A percentile compares a stretch with the other conserved stretches of the same genome.
These are phyloP conservation scores for Beauveria varroae DNA, from an alignment of 2,329 filamentous ascomycete species.

Conservation along the genomic window DNA sequence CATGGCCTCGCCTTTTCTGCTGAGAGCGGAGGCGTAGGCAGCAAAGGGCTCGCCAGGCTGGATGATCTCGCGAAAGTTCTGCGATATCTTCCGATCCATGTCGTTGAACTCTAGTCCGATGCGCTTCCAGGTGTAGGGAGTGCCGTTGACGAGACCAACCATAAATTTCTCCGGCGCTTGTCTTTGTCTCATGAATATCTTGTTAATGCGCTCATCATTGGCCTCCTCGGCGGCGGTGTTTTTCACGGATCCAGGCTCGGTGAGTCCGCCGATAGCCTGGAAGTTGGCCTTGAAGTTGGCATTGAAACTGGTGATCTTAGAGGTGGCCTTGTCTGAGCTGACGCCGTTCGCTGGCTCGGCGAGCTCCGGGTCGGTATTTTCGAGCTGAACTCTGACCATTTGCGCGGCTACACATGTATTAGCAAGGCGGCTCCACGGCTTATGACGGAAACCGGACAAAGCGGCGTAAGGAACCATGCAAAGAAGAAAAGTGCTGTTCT, in stretches of 20 bases:
- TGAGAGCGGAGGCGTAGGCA: background rate
- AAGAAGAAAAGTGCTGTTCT: background rate
- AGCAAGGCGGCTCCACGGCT: background rate
- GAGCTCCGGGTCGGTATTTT: background rate
- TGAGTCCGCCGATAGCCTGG: too few relatives aligned
- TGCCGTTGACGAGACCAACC: slow-evolving; percentile 25
- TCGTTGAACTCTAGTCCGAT: slow-evolving; percentile 17
- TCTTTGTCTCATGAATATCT: background rate
- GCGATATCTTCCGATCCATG: background rate
- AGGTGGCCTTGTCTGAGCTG: too few relatives aligned
- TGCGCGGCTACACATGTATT: background rate
- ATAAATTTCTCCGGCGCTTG: background rate
- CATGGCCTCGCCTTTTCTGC: slow-evolving; percentile 10
- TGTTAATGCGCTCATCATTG: background rate
- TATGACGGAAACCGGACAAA: background rate
- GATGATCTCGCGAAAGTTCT: slow-evolving; percentile 20
- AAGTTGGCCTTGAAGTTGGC: too few relatives aligned
- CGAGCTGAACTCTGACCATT: background rate
- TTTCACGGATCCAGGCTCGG: too few relatives aligned
- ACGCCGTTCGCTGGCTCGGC: background rate
- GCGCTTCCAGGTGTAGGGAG: slow-evolving; percentile 24
- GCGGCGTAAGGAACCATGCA: background rate
- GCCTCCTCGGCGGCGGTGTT: too few relatives aligned
- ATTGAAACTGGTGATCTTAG: background rate
- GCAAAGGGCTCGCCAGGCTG: slow-evolving; percentile 18